Base-by-base conservation (phyloP, 2,329 filamentous ascomycete species). In the Aspergillus flavus region DNA sequence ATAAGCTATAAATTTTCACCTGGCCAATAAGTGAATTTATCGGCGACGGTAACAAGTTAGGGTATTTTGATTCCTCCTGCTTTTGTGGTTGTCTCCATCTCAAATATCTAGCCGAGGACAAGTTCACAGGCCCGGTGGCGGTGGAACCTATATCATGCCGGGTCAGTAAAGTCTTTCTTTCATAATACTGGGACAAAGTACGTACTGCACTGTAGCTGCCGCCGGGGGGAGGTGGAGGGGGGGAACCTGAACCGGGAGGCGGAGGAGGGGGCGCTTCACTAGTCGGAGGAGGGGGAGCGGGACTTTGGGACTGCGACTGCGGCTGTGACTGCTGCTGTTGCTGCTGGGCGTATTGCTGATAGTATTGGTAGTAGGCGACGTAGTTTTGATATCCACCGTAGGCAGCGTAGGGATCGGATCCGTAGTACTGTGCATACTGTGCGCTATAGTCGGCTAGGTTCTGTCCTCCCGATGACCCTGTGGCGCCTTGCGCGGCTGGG, bases 331-430 rank as follows among this genome's bases (percentile, higher is more conserved):
- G 83, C 78, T 66, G 83, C 74, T 76, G 74, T 60, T 78, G 77
- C 60, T 82, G 81, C 59, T 84, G 81, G 54, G 83, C 82, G 70
- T 86, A 85, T 71, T 92, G 89, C 73, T 92, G 88, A 70, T 93
- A 93, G 78, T 91, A 89, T 70, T 91, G 89, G 67, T 83, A 85
- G 71, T 85, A 84, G 34, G 82, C 81, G 54, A 84, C 75, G 65
- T 85, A 92, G 81, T 90, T 91, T 70, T 89, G 86, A 78, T 95
- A 97, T 60, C 94, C 94, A 66, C 94, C 94, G 71, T 95, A 97
- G 10, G 91, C 89, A 48, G 93, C 93, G 76, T 97, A 97, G 0
- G 94, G 94, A 73, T 97, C 93, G 66, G 86, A 82, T 60, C 80
- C 81, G 66, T 94, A 94, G 77, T 96, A 95, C 75, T 93, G 90